phyloP scores from a whole-genome alignment of 306 rosid genomes.

The Lotus japonicus region DNA sequence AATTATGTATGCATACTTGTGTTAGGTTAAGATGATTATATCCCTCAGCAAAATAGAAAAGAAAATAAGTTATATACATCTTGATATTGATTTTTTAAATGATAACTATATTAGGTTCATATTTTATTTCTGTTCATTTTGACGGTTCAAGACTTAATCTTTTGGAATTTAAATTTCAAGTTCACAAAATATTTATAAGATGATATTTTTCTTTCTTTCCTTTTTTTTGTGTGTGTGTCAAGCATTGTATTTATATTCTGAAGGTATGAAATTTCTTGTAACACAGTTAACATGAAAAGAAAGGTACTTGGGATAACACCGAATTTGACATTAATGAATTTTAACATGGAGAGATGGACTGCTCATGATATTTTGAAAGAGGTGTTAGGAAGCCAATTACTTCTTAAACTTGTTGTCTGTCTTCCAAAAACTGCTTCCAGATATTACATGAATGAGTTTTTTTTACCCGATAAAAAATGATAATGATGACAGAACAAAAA shows the following conservation, averaged over 20 bases:
- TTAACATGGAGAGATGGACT: not conserved
- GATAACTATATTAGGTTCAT: not conserved
- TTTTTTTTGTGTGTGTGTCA: not conserved
- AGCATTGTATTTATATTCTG: not conserved
- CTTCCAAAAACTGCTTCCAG: not conserved
- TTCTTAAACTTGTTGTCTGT: not conserved
- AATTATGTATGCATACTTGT: not conserved
- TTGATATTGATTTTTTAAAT: not conserved
- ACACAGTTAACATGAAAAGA: not conserved
- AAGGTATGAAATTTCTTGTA: not conserved
- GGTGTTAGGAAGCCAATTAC: not conserved
- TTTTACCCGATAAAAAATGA: not conserved
- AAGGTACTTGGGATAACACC: not conserved
- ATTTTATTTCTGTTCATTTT: not conserved
- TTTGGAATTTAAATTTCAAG: not conserved
- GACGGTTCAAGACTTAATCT: not conserved
- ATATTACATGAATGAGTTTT: not conserved
- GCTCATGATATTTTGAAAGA: not conserved
- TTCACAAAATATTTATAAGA: not conserved
- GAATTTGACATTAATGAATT: not conserved
- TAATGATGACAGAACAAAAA: not conserved
- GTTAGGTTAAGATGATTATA: not conserved
- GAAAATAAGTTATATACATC: not conserved
- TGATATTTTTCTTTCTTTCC: not conserved
- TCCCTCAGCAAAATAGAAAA: not conserved